Conservation (phyloP, 2,329 filamentous ascomycete species). For the Xylariaceae sp. region DNA sequence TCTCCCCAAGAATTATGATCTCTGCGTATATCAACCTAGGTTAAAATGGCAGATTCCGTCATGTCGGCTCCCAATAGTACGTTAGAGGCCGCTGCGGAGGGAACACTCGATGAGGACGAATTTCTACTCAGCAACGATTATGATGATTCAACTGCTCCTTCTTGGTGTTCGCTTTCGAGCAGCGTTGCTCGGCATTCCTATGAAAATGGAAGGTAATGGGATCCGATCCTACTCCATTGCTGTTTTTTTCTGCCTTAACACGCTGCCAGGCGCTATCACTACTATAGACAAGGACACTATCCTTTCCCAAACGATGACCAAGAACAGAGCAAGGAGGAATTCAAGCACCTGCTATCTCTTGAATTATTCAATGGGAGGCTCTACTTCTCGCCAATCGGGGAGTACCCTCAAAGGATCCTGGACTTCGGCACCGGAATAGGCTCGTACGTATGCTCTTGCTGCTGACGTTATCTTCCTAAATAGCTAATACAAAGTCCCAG, state of each 20-base stretch:
- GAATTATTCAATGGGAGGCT: conserved; percentile 49
- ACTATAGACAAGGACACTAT: conserved; percentile 50
- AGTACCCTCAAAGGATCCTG: conserved; percentile 51
- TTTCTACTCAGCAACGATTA: background rate
- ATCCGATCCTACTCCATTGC: background rate
- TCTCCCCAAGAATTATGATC: background rate
- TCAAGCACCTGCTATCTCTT: conserved; percentile 53
- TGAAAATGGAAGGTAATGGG: conserved; percentile 12
- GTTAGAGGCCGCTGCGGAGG: background rate
- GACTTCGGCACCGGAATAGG: conserved; percentile 55
- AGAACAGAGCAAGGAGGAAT: conserved; percentile 52
- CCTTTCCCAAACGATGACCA: conserved; percentile 56
- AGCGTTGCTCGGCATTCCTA: conserved; percentile 9
- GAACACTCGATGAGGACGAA: background rate
- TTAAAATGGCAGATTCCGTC: background rate
- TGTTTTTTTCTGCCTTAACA: background rate
- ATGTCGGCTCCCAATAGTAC: background rate
- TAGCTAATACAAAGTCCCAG: conserved; percentile 32
- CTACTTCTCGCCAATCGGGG: conserved; percentile 48
- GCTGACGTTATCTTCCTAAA: background rate
- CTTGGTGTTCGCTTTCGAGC: conserved; percentile 11
- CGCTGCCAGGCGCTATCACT: conserved; percentile 49
- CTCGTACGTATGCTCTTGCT: background rate
- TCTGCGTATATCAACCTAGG: background rate
- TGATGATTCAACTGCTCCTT: conserved; percentile 1